phyloP scores from a whole-genome alignment of 2,329 filamentous ascomycete genomes.

The Colletotrichum spinosum region DNA sequence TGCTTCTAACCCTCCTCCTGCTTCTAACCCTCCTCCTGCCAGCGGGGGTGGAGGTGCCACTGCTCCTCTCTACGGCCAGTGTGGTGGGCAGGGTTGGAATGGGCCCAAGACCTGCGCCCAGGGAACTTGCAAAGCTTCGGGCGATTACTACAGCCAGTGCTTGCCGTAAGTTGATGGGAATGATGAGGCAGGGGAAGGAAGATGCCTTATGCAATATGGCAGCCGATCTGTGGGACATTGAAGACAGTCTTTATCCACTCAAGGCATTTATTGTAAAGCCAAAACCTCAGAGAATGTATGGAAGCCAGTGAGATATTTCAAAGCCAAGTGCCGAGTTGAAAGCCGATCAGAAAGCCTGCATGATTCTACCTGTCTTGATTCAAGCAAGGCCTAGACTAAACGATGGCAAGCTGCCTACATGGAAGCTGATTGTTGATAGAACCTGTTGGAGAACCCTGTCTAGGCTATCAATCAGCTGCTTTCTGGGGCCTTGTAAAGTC shows the following conservation, averaged over 20 bases:
- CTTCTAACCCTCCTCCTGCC: slow-evolving; percentile 25
- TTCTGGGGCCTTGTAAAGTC: neutral
- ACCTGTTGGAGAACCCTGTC: neutral
- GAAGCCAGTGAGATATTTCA: neutral
- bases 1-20: slow-evolving; percentile 18
- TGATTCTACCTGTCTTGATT: neutral
- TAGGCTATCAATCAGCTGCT: neutral
- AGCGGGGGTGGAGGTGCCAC: slow-evolving; percentile 21
- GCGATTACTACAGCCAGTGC: slow-evolving; percentile 46
- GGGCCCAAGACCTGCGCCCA: slow-evolving; percentile 43
- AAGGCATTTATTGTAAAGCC: neutral
- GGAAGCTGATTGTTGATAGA: neutral
- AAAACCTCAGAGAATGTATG: neutral
- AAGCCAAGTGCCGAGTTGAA: neutral
- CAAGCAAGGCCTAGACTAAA: neutral
- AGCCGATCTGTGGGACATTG: neutral
- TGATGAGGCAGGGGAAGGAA: no score
- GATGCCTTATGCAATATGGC: no score
- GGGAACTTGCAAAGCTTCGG: slow-evolving; percentile 44
- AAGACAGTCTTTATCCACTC: neutral
- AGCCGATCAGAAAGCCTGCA: neutral
- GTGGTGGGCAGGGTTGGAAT: slow-evolving; percentile 42
- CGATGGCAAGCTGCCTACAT: neutral
- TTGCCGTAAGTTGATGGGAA: slow-evolving; percentile 14
- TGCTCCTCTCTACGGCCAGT: slow-evolving; percentile 41